Percentiles rank a stretch among this genome's conserved stretches.
Conservation (phyloP, 139 green algal species). For the Parachlorella kessleri region DNA sequence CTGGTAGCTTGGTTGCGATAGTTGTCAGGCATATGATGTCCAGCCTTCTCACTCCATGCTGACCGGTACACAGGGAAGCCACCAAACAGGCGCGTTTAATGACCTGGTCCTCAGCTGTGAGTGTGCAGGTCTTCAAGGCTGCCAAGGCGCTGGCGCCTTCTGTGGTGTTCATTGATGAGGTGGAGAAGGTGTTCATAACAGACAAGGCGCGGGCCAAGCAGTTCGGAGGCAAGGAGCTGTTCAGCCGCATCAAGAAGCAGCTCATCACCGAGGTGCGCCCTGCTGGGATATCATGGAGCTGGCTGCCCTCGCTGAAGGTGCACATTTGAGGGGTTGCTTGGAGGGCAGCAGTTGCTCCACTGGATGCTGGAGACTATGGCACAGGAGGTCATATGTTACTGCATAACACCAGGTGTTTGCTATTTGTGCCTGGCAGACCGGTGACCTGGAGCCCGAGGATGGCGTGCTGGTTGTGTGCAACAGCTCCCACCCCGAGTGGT, state of each 20-base stretch:
- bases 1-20: too few species aligned
- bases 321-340: too few species aligned
- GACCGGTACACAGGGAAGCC: too few species aligned
- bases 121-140: constrained; percentile 81
- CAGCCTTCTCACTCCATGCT: too few species aligned
- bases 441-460: constrained; percentile 52
- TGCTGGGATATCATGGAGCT: too few species aligned
- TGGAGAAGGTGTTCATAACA: constrained; percentile 88
- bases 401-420: neutral
- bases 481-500: constrained; percentile 68
- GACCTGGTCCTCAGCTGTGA: too few species aligned
- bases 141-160: constrained; percentile 77
- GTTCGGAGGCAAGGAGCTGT: constrained; percentile 70
- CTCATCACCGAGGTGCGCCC: constrained; percentile 78
- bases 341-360: too few species aligned
- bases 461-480: constrained; percentile 53
- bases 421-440: constrained; percentile 27
- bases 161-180: constrained; percentile 91
- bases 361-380: too few species aligned
- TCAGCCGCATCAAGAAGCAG: constrained; percentile 89
- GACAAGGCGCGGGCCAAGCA: constrained; percentile 87
- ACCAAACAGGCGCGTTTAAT: too few species aligned
- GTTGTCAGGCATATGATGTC: too few species aligned
- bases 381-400: too few species aligned
- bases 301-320: too few species aligned